Base-by-base conservation (phyloP, 805 yeast species). In the Zygotorulaspora danielsina region DNA sequence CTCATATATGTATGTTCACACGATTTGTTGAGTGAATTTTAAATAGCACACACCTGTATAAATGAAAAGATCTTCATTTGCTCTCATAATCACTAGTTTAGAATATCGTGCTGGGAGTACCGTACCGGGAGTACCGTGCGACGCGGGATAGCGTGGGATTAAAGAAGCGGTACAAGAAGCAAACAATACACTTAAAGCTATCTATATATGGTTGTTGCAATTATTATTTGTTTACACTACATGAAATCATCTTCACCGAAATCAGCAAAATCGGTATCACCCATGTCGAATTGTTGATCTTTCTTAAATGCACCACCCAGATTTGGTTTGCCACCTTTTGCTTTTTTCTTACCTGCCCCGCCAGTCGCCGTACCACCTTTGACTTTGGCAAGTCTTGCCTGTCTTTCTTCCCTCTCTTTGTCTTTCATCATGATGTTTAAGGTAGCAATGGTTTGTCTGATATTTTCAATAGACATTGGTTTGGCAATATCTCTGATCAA, bases 291-390 rank as follows among this genome's bases (percentile, higher is more conserved):
- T 27, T 72, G 71, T 36, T 68, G 69, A 55, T 81, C 87, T 64
- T 82, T 81, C 72, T 81, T 84, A 61, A 71, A 70, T 7, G 72
- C 73, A 53, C 75, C 75, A 40, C 75, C 75, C 37, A 84, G 70
- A 61, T 81, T 82, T 32, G 86, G 82, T 50, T 72, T 76, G 41
- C 78, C 74, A 41, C 85, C 82, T 65, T 84, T 83, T 42, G 87
- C 96, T 78, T 89, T 90, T 78, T 84, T 83, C 76, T 89, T 88
- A 66, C 95, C 95, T 26, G 94, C 93, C 61, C 96, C 96, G 54
- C 94, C 94, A 17, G 86, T 76, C 27, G 90, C 78, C 19, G 94
- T 84, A 49, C 90, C 93, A 46, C 93, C 90, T 39, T 85, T 73
- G 32, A 63, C 67, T 61, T 80, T 82, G 53, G 83, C 76, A 55